Evolutionary conservation across 2,329 filamentous ascomycete genomes (phyloP).

Genomic region (Alternaria sp.): DNA sequence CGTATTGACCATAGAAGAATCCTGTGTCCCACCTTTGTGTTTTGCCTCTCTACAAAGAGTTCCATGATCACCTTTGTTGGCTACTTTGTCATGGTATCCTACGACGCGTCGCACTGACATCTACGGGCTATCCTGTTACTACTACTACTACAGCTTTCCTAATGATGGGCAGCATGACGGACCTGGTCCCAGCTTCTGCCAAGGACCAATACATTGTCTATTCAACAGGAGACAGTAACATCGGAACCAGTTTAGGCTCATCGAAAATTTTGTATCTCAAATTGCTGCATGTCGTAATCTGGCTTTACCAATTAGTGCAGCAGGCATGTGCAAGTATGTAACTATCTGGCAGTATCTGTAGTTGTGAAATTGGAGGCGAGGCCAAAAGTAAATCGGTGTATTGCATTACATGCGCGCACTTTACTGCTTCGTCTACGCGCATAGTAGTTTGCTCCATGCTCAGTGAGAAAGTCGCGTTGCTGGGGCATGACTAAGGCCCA

Average conservation of each 20-base stretch:
- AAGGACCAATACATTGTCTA: background rate
- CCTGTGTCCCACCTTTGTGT: background rate
- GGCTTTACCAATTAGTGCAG: background rate
- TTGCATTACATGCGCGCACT: background rate
- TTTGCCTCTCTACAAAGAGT: background rate
- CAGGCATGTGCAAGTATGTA: background rate
- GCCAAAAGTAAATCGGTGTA: background rate
- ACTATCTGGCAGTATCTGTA: background rate
- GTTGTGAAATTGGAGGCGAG: background rate
- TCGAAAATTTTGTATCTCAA: background rate
- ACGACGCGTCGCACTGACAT: background rate
- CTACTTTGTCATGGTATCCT: background rate
- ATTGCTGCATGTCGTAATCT: background rate
- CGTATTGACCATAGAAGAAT: background rate
- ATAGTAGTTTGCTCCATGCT: background rate
- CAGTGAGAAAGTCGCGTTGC: slow-evolving; percentile 11
- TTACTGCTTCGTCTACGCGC: background rate
- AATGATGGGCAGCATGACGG: background rate
- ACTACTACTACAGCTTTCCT: background rate
- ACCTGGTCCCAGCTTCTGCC: background rate
- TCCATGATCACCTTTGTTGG: background rate
- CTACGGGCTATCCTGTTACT: background rate
- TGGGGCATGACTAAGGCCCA: slow-evolving; percentile 15
- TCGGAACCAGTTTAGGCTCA: background rate
- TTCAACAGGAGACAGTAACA: background rate